Percentiles rank a stretch among this genome's conserved stretches.
Conservation (phyloP, 2,329 filamentous ascomycete species). For the Aspergillus persii region DNA sequence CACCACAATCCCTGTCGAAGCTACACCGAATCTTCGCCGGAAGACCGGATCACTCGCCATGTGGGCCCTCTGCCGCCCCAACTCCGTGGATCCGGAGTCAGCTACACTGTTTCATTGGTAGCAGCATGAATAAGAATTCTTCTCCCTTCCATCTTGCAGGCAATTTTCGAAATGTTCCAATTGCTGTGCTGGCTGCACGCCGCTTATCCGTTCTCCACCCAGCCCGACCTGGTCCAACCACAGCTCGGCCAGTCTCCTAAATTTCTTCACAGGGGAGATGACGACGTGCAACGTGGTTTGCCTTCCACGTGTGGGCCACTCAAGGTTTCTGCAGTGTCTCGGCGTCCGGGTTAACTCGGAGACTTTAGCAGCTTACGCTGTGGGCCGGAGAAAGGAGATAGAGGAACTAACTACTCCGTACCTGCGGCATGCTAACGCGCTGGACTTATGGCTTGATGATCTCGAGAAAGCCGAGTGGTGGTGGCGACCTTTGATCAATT, state of each 20-base stretch:
- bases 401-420: background rate
- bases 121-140: background rate
- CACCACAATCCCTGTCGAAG: background rate
- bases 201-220: background rate
- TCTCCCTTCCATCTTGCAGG: background rate
- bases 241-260: background rate
- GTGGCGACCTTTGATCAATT: too few species aligned
- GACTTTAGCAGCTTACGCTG: background rate
- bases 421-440: background rate
- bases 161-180: background rate
- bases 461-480: too few species aligned
- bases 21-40: background rate
- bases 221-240: too few species aligned
- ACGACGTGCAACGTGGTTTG: background rate
- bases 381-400: background rate
- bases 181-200: background rate
- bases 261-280: background rate
- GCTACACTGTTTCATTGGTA: background rate
- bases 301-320: background rate
- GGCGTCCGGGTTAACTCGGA: background rate
- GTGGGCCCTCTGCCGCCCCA: background rate
- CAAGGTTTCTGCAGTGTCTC: background rate
- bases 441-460: background rate
- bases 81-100: background rate
- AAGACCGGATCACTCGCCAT: background rate